Conservation (phyloP, 805 yeast species). For the Blastobotrys robertii region DNA sequence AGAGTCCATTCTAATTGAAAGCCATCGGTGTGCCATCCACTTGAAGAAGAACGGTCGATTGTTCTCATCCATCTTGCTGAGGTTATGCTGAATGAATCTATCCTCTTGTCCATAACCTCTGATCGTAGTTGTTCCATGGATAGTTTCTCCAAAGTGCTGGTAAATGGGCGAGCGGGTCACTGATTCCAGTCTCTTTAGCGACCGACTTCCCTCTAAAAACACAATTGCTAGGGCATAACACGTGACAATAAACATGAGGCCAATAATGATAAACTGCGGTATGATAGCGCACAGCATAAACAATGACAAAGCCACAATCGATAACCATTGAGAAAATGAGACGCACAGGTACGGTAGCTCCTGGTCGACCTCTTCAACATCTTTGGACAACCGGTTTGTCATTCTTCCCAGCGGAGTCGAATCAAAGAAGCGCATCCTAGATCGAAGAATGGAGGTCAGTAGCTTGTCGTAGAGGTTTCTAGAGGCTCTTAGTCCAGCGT, state of each 20-base stretch:
- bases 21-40: constrained; percentile 95
- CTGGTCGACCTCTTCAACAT: constrained; percentile 87
- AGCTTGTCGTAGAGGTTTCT: constrained; percentile 58
- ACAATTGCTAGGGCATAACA: constrained; percentile 65
- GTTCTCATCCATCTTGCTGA: constrained; percentile 69
- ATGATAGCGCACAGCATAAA: constrained; percentile 67
- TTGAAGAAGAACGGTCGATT: constrained; percentile 85
- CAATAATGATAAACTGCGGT: constrained; percentile 73
- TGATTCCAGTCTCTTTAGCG: constrained; percentile 81
- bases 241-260: constrained; percentile 43
- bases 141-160: constrained; percentile 89
- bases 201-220: constrained; percentile 75
- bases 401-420: constrained; percentile 95
- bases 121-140: constrained; percentile 84
- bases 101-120: constrained; percentile 91
- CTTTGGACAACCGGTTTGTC: constrained; percentile 91
- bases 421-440: constrained; percentile 82
- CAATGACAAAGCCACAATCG: constrained; percentile 59
- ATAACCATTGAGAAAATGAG: constrained; percentile 45
- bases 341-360: constrained; percentile 75
- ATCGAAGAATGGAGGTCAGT: constrained; percentile 59
- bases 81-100: constrained; percentile 70
- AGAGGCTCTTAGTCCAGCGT: constrained; percentile 70
- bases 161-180: constrained; percentile 87
- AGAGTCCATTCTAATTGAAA: constrained; percentile 69